phyloP scores from a whole-genome alignment of 371 early-diverging fungal genomes.

The Apophysomyces trapeziformis region DNA sequence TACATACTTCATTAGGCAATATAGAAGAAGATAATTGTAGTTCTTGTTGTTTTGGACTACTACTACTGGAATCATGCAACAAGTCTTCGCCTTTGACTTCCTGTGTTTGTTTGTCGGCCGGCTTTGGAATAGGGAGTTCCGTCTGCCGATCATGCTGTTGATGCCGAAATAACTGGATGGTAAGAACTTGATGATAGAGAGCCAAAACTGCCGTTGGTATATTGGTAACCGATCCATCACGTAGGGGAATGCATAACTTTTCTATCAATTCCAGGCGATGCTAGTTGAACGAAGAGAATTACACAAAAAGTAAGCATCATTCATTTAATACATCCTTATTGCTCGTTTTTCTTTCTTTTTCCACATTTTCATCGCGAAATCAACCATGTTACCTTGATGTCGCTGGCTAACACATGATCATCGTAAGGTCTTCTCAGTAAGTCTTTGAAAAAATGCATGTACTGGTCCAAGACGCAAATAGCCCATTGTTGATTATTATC shows the following conservation, averaged over 20 bases:
- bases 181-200: constrained; percentile 26
- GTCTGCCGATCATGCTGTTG: not conserved
- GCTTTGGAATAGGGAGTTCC: constrained; percentile 8
- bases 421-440: constrained; percentile 9
- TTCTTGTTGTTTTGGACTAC: too few relatives aligned
- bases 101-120: constrained; percentile 6
- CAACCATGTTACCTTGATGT: constrained; percentile 19
- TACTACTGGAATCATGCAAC: too few relatives aligned
- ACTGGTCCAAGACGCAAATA: constrained; percentile 17
- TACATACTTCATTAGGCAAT: not conserved
- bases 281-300: not conserved
- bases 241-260: not conserved
- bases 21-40: too few relatives aligned
- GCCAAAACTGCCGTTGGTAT: constrained; percentile 20
- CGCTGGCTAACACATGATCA: constrained; percentile 11
- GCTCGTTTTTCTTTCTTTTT: not conserved
- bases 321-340: too few relatives aligned
- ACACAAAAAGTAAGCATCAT: not conserved
- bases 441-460: constrained; percentile 21
- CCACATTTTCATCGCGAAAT: not conserved
- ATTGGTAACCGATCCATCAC: not conserved
- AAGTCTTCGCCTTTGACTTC: not conserved
- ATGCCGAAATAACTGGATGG: constrained; percentile 24
- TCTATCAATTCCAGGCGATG: not conserved
- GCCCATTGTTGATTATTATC: constrained; percentile 24